Percentiles rank a stretch among this genome's conserved stretches.
Evolutionary conservation across 371 early-diverging fungal genomes (phyloP).

Genomic region (Quaeritorhiza haematococci): DNA sequence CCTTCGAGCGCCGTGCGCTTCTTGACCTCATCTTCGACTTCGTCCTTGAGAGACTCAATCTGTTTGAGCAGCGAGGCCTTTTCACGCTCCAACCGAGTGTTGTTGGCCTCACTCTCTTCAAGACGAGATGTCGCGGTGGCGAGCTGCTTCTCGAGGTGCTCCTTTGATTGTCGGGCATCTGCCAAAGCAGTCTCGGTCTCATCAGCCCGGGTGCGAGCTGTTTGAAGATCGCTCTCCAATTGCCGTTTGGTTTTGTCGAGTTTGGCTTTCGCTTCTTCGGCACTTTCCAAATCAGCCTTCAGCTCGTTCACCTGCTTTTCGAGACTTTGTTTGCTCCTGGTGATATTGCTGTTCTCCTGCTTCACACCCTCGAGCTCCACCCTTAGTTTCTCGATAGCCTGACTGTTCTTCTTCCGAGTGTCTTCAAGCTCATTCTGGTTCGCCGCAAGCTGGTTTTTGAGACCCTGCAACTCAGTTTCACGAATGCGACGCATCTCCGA

Average conservation of each 20-base stretch:
- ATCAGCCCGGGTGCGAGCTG: slow-evolving; percentile 30
- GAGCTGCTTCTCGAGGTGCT: slow-evolving; percentile 49
- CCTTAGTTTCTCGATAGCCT: slow-evolving; percentile 47
- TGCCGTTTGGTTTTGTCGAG: slow-evolving; percentile 54
- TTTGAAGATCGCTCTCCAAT: slow-evolving; percentile 45
- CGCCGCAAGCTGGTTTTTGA: slow-evolving; percentile 55
- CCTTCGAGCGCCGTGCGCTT: slow-evolving; percentile 35
- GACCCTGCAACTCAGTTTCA: slow-evolving; percentile 66
- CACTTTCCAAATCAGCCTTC: slow-evolving; percentile 37
- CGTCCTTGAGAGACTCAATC: slow-evolving; percentile 35
- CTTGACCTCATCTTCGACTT: slow-evolving; percentile 42
- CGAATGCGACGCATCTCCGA: slow-evolving; percentile 64
- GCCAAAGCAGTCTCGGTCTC: slow-evolving; percentile 44
- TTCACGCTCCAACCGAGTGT: slow-evolving; percentile 55
- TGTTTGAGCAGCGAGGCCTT: slow-evolving; percentile 46
- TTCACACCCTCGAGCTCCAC: slow-evolving; percentile 57
- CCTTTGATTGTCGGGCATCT: slow-evolving; percentile 46
- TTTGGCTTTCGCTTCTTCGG: slow-evolving; percentile 38
- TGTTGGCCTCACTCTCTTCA: slow-evolving; percentile 51
- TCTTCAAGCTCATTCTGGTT: slow-evolving; percentile 61
- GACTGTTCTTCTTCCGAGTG: slow-evolving; percentile 41
- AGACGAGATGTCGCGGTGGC: slow-evolving; percentile 38
- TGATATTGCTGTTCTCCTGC: slow-evolving; percentile 56
- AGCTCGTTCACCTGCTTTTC: slow-evolving; percentile 50
- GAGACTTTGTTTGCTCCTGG: slow-evolving; percentile 37